Percentiles rank a stretch among this genome's conserved stretches.
Conservation (phyloP, 2,329 filamentous ascomycete species). For the Oidium heveae region DNA sequence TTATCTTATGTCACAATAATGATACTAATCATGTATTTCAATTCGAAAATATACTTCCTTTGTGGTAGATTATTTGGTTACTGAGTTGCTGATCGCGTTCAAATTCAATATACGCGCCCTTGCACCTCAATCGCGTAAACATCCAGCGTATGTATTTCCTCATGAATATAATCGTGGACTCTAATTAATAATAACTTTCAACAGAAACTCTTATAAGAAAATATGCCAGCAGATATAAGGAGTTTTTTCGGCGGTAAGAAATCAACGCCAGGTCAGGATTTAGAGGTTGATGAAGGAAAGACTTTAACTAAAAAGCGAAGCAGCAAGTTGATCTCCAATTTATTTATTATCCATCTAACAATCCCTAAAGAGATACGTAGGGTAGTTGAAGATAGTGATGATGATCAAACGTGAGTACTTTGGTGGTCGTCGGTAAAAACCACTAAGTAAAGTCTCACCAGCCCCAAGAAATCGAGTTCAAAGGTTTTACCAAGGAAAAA, state of each 20-base stretch:
- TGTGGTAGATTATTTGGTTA: background rate
- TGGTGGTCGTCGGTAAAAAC: background rate
- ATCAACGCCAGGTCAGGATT: conserved; percentile 24
- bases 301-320: conserved; percentile 13
- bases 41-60: background rate
- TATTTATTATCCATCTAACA: background rate
- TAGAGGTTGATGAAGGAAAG: conserved; percentile 12
- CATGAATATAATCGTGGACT: background rate
- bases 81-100: too few relatives aligned
- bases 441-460: conserved; percentile 7
- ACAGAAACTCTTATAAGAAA: background rate
- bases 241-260: conserved; percentile 71
- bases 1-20: too few relatives aligned
- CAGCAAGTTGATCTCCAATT: conserved; percentile 6
- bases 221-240: conserved; percentile 70
- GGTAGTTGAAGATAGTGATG: conserved; percentile 58
- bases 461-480: conserved; percentile 20
- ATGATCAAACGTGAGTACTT: conserved; percentile 23
- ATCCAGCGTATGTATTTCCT: too few relatives aligned
- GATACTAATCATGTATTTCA: background rate
- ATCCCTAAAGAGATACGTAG: conserved; percentile 27
- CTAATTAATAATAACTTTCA: background rate
- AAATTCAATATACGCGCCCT: background rate
- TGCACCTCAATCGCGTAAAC: background rate
- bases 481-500: conserved; percentile 19